Base-by-base conservation (phyloP, 306 rosid species). In the Rosa multiflora region DNA sequence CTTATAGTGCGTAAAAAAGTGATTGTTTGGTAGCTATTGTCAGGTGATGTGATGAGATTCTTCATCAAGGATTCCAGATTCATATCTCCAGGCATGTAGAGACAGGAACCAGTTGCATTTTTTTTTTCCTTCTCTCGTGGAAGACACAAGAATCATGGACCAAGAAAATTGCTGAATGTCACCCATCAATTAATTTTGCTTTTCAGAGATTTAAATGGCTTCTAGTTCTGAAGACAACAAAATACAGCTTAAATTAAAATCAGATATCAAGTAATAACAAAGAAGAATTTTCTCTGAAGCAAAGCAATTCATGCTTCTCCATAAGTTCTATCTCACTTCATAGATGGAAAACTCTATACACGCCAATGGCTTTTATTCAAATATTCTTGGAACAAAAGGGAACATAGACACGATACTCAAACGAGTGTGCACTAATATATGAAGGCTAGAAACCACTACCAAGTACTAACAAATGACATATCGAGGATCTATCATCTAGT, bases 401-500 rank as follows among this genome's bases (percentile, higher is more conserved):
- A 78, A 62, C 82, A 80, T 73, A 81, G 42, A 79, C 55, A 76
- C 39, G 23, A 59, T 29, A 76, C 72, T 77, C 78, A 85, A 75
- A 81, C 62, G 51, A 43, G 81, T 66, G 79, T 88, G 74, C 29
- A 63, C 48, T 72, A 59, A 64, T 58, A 75, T 74, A 61, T 78
- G 72, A 39, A 62, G 32, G 88, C 91, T 81, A 88, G 56, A 81
- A 84, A 83, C 83, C 64, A 81, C 84, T 67, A 67, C 17, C 1
- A 67, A 40, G 72, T 18, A 40, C 72, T 82, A 76, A 76, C 78
- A 72, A 43, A 68, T 70, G 80, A 76, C 64, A 83, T 71, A 79
- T 59, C 4, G 49, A 48, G 77, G 76, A 84, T 81, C 87, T 83
- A 84, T 66, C 62, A 70, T 83, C 90, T 82, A 86, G 73, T 70